Evolutionary conservation across 1,284 basidiomycete genomes (phyloP), one percentile per base, ranked within the genome.

Genomic region (Leccinum pallidistipes): DNA sequence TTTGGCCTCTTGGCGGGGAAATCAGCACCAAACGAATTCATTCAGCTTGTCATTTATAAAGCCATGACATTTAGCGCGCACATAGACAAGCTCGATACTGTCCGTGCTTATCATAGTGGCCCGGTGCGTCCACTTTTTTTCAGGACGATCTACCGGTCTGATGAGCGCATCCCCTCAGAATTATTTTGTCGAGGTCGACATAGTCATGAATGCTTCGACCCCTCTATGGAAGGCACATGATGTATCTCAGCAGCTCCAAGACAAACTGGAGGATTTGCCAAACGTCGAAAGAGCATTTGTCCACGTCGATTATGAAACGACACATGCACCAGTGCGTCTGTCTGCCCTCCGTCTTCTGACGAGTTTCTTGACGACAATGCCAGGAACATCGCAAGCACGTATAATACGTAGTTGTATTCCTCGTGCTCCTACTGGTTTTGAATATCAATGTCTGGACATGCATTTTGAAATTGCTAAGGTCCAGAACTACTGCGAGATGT

Each of bases 161-260:
- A 18, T 34, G n/a, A 64, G 27, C 29, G 8, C 14, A n/a, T 3
- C 21, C 58, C 57, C 50, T 63, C 50, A 94, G 77, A 84, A 94
- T 62, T 97, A 94, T 72, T 92, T 95, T 71, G 95, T 98, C 52
- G 96, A 98, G 77, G 84, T 98, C 8, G 97, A 98, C 75, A 87
- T 98, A 58, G 96, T 98, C 27, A 94, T 99, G 87, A 83, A 90
- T 66, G 91, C 90, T 4, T 86, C 88, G 62, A 97, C 95, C 49
- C 93, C 95, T 0, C 78, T 98, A 1, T 93, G 91, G 88, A 88
- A 91, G 72, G 92, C 95, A 16, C 96, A 98, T 75, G 96, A 98
- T 75, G 77, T 97, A 62, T 90, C 91, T 57, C 96, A 98, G 76
- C 86, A 91, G 58, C 79, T 98, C 29, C 96, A 98, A 74, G 95